Evolutionary conservation across 2,329 filamentous ascomycete genomes (phyloP), one percentile per base, ranked within the genome.

Genomic region (Thyridium curvatum): DNA sequence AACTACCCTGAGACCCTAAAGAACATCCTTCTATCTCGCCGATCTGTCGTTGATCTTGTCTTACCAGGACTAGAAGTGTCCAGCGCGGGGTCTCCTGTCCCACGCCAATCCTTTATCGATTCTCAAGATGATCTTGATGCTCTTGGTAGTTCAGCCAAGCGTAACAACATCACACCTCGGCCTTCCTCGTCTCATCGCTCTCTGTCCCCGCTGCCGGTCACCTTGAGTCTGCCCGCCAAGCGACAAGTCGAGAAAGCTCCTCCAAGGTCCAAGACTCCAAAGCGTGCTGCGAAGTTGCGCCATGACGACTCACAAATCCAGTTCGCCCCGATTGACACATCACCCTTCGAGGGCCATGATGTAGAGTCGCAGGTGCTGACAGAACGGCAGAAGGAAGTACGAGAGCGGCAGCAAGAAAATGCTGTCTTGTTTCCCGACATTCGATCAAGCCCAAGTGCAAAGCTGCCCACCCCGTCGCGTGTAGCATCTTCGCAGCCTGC

Each of bases 281-380:
- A 60, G 31, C 57, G 55, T n/a, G 48, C 34, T 18, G 40, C 45
- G 1, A 76, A 74, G 42, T 66, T 82, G 18, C 77, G 84, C 28
- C 88, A 94, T 49, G 78, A 94, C 45, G 76, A 94, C 58, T 94
- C 87, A 1, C 88, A 94, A 52, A 73, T 94, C 18, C 73, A 86
- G 32, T 93, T 93, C 52, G 77, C 82, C 3, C 65, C 78, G 0
- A 82, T 91, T 34, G 72, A 76, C 21, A 77, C 79, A 12, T 77
- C 81, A 0, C 67, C 71, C 0, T 64, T 62, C 2, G 58, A 72
- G 3, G 62, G 29, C 4, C 59, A 64, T 12, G 61, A 58, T 1
- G 53, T 71, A 3, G 81, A 86, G 40, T 87, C 84, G 1, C 87
- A 93, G 49, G 62, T 81, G 14, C 65, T 94, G 35, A 94, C 88